These are phyloP conservation scores for Tolypocladium cylindrosporum DNA, from an alignment of 2,329 filamentous ascomycete species.

Conservation along the genomic window DNA sequence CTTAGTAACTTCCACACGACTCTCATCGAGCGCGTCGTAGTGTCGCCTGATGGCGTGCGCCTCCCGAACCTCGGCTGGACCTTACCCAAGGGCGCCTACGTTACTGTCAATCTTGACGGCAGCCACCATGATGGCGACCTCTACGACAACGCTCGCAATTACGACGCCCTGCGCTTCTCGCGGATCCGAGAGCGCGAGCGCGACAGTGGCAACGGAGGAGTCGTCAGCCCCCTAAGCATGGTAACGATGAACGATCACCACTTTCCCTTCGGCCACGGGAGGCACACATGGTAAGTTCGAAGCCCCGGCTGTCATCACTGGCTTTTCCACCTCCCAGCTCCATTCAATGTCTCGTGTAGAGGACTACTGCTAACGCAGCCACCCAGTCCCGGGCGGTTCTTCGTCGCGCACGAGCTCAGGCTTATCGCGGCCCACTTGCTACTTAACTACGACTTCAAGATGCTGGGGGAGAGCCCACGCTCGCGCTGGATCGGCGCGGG, in stretches of 20 bases:
- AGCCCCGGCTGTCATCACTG: not conserved
- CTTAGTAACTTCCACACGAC: slow-evolving; percentile 34
- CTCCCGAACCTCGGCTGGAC: slow-evolving; percentile 19
- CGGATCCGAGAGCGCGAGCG: slow-evolving; percentile 28
- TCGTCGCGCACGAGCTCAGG: slow-evolving; percentile 45
- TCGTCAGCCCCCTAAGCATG: slow-evolving; percentile 27
- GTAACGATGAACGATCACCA: slow-evolving; percentile 41
- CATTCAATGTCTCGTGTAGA: not conserved
- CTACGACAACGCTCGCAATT: slow-evolving; percentile 29
- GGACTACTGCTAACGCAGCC: not conserved
- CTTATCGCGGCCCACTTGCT: slow-evolving; percentile 40
- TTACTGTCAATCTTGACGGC: slow-evolving; percentile 33
- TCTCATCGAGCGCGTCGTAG: slow-evolving; percentile 35
- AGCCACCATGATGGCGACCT: slow-evolving; percentile 36
- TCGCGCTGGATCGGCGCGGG: slow-evolving; percentile 33
- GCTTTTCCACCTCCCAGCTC: not conserved
- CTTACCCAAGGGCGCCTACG: slow-evolving; percentile 29
- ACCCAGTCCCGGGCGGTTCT: slow-evolving; percentile 41
- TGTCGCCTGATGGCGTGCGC: slow-evolving; percentile 31
- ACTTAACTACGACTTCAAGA: slow-evolving; percentile 41
- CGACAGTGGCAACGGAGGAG: slow-evolving; percentile 19
- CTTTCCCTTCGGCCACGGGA: slow-evolving; percentile 46
- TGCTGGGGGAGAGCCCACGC: slow-evolving; percentile 26
- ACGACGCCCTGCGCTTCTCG: slow-evolving; percentile 40
- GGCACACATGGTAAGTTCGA: slow-evolving; percentile 33